Percentiles rank a stretch among this genome's conserved stretches.
Evolutionary conservation across 495 filamentous ascomycete genomes (phyloP).

Genomic region (Hypoxylon fragiforme): DNA sequence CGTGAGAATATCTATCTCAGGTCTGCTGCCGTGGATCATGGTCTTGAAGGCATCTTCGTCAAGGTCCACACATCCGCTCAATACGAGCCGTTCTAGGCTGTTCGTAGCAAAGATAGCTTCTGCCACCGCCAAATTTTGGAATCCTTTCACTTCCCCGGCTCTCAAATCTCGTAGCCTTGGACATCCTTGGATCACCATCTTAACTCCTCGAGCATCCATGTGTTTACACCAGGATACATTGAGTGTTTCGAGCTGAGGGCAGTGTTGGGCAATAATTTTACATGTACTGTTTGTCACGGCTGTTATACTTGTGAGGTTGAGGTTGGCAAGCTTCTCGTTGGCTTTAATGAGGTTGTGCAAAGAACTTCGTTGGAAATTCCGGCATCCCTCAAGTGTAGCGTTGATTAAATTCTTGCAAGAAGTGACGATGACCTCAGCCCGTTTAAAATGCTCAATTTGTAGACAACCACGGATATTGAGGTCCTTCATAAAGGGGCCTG

Average conservation of each 20-base stretch:
- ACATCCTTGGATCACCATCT: constrained; percentile 72
- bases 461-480: constrained; percentile 71
- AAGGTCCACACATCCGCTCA: constrained; percentile 75
- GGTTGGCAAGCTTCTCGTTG: constrained; percentile 74
- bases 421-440: constrained; percentile 71
- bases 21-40: constrained; percentile 72
- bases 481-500: constrained; percentile 87
- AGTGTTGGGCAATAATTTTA: constrained; percentile 83
- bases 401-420: constrained; percentile 85
- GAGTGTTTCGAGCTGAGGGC: constrained; percentile 75
- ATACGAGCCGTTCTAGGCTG: constrained; percentile 74
- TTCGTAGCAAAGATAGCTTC: constrained; percentile 76
- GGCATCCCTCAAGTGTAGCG: constrained; percentile 85
- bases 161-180: constrained; percentile 74
- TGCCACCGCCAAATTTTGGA: constrained; percentile 70
- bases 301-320: constrained; percentile 82
- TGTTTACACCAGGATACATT: constrained; percentile 92
- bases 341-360: constrained; percentile 79
- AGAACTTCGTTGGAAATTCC: constrained; percentile 72
- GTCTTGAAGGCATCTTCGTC: constrained; percentile 70
- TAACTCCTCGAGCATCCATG: constrained; percentile 80
- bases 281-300: constrained; percentile 83
- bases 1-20: constrained; percentile 77
- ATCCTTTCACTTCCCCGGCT: constrained; percentile 79
- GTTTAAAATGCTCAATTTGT: constrained; percentile 76